A percentile compares a stretch with the other conserved stretches of the same genome.
These are phyloP conservation scores for Schizochytrium sp. DNA, from an alignment of 108 stramenopile genomes.

Conservation along the genomic window DNA sequence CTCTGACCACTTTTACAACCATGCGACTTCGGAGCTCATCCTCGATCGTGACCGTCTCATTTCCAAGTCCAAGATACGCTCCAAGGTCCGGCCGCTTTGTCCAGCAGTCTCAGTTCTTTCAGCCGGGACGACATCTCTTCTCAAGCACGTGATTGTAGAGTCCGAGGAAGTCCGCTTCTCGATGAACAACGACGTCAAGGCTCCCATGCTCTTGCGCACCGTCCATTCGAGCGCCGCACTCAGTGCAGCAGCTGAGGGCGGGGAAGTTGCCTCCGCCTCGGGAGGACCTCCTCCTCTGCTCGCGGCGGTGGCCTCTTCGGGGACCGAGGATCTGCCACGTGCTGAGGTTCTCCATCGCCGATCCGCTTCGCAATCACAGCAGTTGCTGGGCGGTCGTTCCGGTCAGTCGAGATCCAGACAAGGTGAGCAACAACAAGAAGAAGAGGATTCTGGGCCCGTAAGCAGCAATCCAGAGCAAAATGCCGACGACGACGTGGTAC, in stretches of 20 bases:
- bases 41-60: neutral
- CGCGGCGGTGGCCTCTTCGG: neutral
- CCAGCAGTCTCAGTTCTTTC: neutral
- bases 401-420: neutral
- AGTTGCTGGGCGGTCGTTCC: too few relatives aligned
- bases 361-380: neutral
- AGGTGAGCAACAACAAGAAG: neutral
- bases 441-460: neutral
- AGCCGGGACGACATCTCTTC: neutral
- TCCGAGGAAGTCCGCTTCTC: neutral
- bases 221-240: neutral
- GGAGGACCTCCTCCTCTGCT: too few relatives aligned
- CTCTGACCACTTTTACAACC: neutral
- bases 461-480: neutral
- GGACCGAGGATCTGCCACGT: neutral
- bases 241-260: neutral
- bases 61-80: neutral
- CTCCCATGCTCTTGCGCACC: neutral
- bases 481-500: neutral
- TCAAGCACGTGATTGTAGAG: neutral
- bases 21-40: neutral
- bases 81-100: neutral
- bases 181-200: neutral
- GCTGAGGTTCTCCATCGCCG: neutral
- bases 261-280: too few relatives aligned